Evolutionary conservation across 192 early-diverging fungal genomes (phyloP), one percentile per base, ranked within the genome.

Genomic region (Coemansia sp.): DNA sequence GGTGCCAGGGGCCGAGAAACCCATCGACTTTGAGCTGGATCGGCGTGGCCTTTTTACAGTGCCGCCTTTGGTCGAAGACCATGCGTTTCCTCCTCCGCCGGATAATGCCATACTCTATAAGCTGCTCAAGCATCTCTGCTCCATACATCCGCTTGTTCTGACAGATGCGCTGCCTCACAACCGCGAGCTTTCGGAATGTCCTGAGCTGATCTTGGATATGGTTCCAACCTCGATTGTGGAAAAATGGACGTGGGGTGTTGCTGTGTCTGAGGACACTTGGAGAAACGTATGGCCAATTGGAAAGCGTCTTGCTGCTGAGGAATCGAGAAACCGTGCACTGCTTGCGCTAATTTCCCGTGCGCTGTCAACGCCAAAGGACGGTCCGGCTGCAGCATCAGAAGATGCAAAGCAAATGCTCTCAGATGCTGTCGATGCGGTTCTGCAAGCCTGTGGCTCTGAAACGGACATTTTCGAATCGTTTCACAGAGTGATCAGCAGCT

Each of bases 11-110:
- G 63, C 84, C 16, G 93, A 97, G 66, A 75, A 84, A 39, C 83
- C 85, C 31, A 85, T 92, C 33, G 95, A 95, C 68, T 66, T 97
- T 45, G 90, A 94, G 67, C 75, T 97, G 12, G 94, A 95, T 72
- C 87, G 92, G 0, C 71, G 78, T 18, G 72, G 78, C 7, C 51
- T 71, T 34, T 29, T 53, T 20, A 15, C 28, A 12, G 30, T 9
- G 23, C 34, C n/a, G 34, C 12, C 46, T 7, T 23, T 26, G 39
- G 16, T 23, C 18, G 40, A 12, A 6, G 37, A 20, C 23, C 62
- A 33, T 31, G 58, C 13, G 5, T 12, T 10, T 25, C 49, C n/a
- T 6, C 48, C 16, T 13, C 65, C 61, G 18, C 58, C 73, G n/a
- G 53, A 40, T 31, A 65, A 68, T 31, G 10, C 66, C 12, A 35